phyloP scores from a whole-genome alignment of 192 early-diverging fungal genomes.

The Polychytrium aggregatum region DNA sequence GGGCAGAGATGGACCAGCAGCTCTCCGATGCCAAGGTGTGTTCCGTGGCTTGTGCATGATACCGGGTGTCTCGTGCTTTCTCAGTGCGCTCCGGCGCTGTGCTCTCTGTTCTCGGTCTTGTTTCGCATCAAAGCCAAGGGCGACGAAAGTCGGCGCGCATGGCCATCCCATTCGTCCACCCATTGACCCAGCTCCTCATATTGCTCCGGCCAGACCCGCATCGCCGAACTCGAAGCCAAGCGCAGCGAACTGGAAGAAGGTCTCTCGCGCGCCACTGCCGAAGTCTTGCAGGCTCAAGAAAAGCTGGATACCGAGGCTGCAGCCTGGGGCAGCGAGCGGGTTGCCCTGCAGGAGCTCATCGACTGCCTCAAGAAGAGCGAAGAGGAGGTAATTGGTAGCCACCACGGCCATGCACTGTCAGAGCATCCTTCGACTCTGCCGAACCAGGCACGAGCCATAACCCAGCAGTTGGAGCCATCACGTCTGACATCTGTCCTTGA shows the following conservation, averaged over 20 bases:
- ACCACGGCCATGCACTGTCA: too few relatives aligned
- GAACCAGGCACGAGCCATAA: too few relatives aligned
- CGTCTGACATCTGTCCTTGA: too few relatives aligned
- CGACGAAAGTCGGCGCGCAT: too few relatives aligned
- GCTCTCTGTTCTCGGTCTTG: too few relatives aligned
- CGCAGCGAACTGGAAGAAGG: conserved; percentile 18
- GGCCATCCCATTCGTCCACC: too few relatives aligned
- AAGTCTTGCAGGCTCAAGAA: conserved; percentile 28
- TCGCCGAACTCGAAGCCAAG: conserved; percentile 1
- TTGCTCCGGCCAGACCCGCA: not conserved
- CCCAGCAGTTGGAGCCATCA: too few relatives aligned
- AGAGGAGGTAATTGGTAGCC: conserved; percentile 7
- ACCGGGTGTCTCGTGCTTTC: too few relatives aligned
- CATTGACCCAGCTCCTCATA: too few relatives aligned
- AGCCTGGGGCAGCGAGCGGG: conserved; percentile 13
- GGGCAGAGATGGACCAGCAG: conserved; percentile 34
- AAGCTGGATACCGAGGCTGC: conserved; percentile 26
- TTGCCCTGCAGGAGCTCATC: conserved; percentile 11
- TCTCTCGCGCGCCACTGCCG: conserved; percentile 10
- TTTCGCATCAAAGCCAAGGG: too few relatives aligned
- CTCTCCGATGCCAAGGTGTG: conserved; percentile 5
- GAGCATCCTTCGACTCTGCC: too few relatives aligned
- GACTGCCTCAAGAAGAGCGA: conserved; percentile 12
- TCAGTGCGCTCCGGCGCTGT: too few relatives aligned
- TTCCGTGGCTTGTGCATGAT: not conserved